phyloP scores from a whole-genome alignment of 139 green algal genomes.

The Ettlia oleoabundans region DNA sequence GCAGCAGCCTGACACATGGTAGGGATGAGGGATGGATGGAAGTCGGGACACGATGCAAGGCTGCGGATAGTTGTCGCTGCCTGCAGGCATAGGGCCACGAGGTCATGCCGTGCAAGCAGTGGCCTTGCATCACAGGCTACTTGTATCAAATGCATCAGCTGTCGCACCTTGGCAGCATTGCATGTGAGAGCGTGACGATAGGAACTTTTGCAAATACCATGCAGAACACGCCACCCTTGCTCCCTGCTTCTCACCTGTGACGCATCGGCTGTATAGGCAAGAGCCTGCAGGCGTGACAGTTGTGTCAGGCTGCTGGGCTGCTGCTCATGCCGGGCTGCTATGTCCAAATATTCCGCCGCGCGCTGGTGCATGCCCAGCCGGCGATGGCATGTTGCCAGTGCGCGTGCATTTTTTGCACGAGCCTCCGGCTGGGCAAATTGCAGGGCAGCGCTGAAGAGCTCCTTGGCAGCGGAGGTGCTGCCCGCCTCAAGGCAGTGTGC shows the following conservation, averaged over 20 bases:
- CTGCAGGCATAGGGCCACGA: not conserved
- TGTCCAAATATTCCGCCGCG: slow-evolving; percentile 33
- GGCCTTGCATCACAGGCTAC: no score
- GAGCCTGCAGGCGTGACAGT: slow-evolving; percentile 13
- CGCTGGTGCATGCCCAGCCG: slow-evolving; percentile 9
- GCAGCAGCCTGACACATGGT: slow-evolving; percentile 1
- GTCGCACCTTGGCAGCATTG: no score
- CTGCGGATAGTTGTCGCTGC: not conserved
- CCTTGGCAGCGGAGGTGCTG: not conserved
- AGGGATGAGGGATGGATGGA: slow-evolving; percentile 4
- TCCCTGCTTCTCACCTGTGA: not conserved
- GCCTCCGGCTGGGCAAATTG: not conserved
- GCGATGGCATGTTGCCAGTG: slow-evolving; percentile 25
- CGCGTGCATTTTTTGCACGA: slow-evolving; percentile 1
- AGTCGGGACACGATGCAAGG: slow-evolving; percentile 5
- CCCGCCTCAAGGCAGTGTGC: not conserved
- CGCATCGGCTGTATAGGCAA: not conserved
- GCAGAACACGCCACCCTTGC: not conserved
- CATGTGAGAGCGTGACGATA: no score
- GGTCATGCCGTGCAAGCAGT: no score
- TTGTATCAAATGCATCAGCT: no score
- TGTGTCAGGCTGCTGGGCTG: slow-evolving; percentile 10
- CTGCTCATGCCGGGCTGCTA: slow-evolving; percentile 28
- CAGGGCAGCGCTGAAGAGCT: slow-evolving; percentile 27
- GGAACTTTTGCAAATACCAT: no score